Evolutionary conservation across 495 filamentous ascomycete species (phyloP).

Genomic region (Xylaria bambusicola): DNA sequence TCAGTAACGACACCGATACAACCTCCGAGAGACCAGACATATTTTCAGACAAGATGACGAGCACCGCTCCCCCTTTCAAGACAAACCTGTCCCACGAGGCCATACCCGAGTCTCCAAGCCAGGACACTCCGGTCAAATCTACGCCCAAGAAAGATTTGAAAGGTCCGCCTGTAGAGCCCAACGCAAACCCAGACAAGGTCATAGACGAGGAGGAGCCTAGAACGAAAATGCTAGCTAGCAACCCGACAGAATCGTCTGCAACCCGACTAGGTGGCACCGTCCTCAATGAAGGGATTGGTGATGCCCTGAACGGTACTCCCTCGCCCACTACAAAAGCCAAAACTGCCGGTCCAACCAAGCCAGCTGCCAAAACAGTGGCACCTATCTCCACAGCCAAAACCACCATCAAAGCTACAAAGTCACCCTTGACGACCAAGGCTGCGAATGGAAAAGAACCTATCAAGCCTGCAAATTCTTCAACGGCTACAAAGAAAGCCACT

Average conservation of each 20-base stretch:
- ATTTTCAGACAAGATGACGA: slow-evolving; percentile 33
- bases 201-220: slow-evolving; percentile 32
- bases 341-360: slow-evolving; percentile 24
- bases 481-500: slow-evolving; percentile 33
- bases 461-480: slow-evolving; percentile 29
- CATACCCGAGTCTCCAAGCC: slow-evolving; percentile 37
- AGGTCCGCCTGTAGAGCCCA: slow-evolving; percentile 27
- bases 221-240: slow-evolving; percentile 27
- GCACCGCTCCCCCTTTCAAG: slow-evolving; percentile 29
- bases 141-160: slow-evolving; percentile 23
- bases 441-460: slow-evolving; percentile 39
- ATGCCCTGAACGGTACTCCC: slow-evolving; percentile 12
- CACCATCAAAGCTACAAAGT: slow-evolving; percentile 9
- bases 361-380: slow-evolving; percentile 24
- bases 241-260: slow-evolving; percentile 30
- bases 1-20: slow-evolving; percentile 39
- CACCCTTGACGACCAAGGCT: slow-evolving; percentile 37
- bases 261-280: slow-evolving; percentile 22
- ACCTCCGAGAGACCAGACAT: slow-evolving; percentile 34
- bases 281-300: slow-evolving; percentile 16
- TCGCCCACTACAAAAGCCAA: slow-evolving; percentile 22
- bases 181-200: slow-evolving; percentile 35
- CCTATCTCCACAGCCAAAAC: no score
- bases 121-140: slow-evolving; percentile 16
- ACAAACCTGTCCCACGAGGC: slow-evolving; percentile 36